Evolutionary conservation across 441 rosid species (phyloP), one percentile per base, ranked within the genome.

Genomic region (Brassica balearica): DNA sequence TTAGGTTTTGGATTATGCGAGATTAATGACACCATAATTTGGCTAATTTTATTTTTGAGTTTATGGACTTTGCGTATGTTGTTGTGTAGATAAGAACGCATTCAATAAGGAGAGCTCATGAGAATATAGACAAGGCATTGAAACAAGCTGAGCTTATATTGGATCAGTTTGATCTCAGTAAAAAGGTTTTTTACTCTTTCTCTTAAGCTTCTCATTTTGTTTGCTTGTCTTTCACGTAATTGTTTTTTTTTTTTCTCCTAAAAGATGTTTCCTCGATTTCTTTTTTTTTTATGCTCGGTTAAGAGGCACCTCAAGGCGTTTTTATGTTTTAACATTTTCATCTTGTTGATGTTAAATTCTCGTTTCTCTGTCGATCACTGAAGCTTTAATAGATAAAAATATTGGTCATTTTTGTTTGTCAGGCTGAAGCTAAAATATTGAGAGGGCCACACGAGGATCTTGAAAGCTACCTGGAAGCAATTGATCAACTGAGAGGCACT

Each of bases 371-470:
- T 62, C 66, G 12, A 61, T 20, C 8, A 15, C 8, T 65, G 23
- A 65, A 15, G 34, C 48, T n/a, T 29, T 27, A 5, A 5, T 61
- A 5, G 66, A n/a, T 14, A 32, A 25, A 25, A 25, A 25, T 25
- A 25, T 25, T 25, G 27, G 27, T 25, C 27, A 25, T 6, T 41
- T 68, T 19, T 23, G 65, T 79, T 58, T 65, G 5, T 70, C 68
- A 96, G 99, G 97, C 96, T 14, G 99, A 96, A 87, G 99, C 98
- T 27, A 94, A 96, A 83, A 91, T 94, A 80, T 82, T 96, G 76
- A 90, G 91, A 88, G 99, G 98, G 65, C 98, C 99, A 34, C 99
- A 94, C 71, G 99, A 94, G 80, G 98, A 92, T 75, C 90, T 94
- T 1, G 98, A 94, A 74, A 90, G 91, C 77, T 96, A 92, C 77